Base-by-base conservation (phyloP, 2,329 filamentous ascomycete genomes). In the Aspergillus tamarii region DNA sequence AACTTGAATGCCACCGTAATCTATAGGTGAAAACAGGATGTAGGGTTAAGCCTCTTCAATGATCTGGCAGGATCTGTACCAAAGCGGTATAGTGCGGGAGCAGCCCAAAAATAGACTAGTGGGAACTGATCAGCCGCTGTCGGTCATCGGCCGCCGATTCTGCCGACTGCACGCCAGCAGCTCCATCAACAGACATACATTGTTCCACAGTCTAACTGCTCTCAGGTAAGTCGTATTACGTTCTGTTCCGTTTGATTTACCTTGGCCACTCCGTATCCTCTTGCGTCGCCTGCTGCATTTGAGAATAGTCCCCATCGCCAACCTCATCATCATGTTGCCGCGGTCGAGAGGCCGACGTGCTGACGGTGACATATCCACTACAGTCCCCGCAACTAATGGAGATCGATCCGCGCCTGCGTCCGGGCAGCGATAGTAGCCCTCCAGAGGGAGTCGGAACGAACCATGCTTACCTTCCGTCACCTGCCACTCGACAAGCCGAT, bases 321-420 rank as follows among this genome's bases (percentile, higher is more conserved):
- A 9, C 52, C n/a, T 36, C 52, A 19, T 21, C 52, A 55, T 57
- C 36, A 57, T 55, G 12, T 57, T 34, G n/a, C 16, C 21, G 19
- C 39, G 32, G 34, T 61, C 23, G 19, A 36, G 32, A 57, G 43
- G 45, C 32, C 46, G 30, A 46, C 23, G 36, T 58, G 60, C 57
- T 57, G 45, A 62, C 46, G 26, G 61, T 66, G 66, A 64, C 61
- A 50, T 61, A 57, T 28, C 21, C 19, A 45, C 54, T 58, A n/a
- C 56, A 64, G 58, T 59, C 59, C 63, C 67, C 67, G 66, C 67
- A 66, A 61, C 65, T 60, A 36, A 76, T 76, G 73, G 74, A 77
- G 66, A 72, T 74, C 63, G 76, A 77, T 70, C 75, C 74, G 59
- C 76, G 73, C 56, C 68, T 76, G 57, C 74, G 69, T 53, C 46